These are phyloP conservation scores for Ceratobasidium sp. DNA, from an alignment of 1,284 basidiomycete species.

Conservation along the genomic window DNA sequence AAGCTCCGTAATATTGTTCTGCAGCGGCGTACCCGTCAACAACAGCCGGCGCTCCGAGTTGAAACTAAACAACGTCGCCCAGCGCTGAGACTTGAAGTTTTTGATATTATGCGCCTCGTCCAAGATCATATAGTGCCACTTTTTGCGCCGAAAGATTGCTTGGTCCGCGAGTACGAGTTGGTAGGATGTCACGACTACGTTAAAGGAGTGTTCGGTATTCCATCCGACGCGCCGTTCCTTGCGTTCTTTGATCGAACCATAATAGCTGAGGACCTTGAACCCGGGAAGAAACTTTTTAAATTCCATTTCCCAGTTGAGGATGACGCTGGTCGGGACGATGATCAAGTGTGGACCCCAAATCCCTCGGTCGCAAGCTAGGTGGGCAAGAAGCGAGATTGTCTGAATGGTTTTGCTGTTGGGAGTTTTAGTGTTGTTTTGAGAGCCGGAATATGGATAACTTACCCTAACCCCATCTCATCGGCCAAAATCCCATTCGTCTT, in stretches of 20 bases:
- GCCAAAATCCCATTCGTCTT: slow-evolving; percentile 93
- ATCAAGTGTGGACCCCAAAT: slow-evolving; percentile 98
- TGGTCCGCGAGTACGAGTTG: slow-evolving; percentile 93
- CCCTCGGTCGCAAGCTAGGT: slow-evolving; percentile 93
- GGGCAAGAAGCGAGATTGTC: slow-evolving; percentile 91
- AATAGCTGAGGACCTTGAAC: slow-evolving; percentile 92
- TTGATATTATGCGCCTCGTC: slow-evolving; percentile 99
- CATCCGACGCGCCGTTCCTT: slow-evolving; percentile 95
- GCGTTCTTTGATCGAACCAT: slow-evolving; percentile 90
- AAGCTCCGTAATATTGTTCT: slow-evolving; percentile 95
- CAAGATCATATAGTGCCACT: slow-evolving; percentile 96
- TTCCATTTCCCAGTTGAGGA: slow-evolving; percentile 99
- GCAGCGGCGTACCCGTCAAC: slow-evolving; percentile 93
- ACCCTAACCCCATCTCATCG: slow-evolving; percentile 94
- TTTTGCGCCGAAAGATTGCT: slow-evolving; percentile 93
- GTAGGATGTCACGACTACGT: slow-evolving; percentile 97
- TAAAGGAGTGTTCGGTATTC: slow-evolving; percentile 93
- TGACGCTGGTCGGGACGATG: slow-evolving; percentile 93
- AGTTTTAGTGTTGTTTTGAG: slow-evolving; percentile 39
- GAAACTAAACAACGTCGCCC: slow-evolving; percentile 96
- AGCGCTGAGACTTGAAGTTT: slow-evolving; percentile 95
- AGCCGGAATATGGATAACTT: slow-evolving; percentile 55
- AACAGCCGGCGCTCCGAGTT: slow-evolving; percentile 89
- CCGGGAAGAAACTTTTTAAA: slow-evolving; percentile 98
- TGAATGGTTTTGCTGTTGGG: slow-evolving; percentile 91